phyloP scores from a whole-genome alignment of 306 rosid species.

The Malus orientalis region DNA sequence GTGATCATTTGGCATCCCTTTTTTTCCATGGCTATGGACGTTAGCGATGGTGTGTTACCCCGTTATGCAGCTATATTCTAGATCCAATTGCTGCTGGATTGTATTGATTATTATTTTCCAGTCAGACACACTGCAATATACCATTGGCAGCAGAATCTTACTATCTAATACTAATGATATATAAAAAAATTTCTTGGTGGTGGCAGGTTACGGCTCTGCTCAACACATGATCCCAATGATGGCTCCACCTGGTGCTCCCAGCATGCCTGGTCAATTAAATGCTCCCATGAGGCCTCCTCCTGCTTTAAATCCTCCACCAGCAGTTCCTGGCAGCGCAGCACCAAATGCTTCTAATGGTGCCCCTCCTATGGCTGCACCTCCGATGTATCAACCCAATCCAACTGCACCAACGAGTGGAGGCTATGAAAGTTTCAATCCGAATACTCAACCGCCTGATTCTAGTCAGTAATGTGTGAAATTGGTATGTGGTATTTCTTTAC shows the following conservation, averaged over 20 bases:
- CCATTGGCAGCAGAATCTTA: neutral
- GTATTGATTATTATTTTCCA: neutral
- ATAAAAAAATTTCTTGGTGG: neutral
- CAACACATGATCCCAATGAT: constrained; percentile 40
- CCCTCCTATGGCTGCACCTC: constrained; percentile 12
- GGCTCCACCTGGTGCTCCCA: constrained; percentile 50
- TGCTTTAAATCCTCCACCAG: constrained; percentile 17
- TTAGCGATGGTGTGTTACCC: neutral
- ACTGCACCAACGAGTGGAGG: constrained; percentile 32
- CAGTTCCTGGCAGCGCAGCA: constrained; percentile 31
- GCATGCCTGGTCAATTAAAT: constrained; percentile 32
- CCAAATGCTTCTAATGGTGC: constrained; percentile 31
- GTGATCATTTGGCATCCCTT: neutral
- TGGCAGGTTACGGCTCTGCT: constrained; percentile 24
- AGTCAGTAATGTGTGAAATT: constrained; percentile 21
- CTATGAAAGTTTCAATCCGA: constrained; percentile 38
- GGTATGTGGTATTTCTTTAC: constrained; percentile 4
- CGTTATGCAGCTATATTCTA: neutral
- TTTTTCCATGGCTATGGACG: neutral
- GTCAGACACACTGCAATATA: neutral
- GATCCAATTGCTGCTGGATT: neutral
- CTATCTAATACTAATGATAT: neutral
- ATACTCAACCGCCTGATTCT: constrained; percentile 33
- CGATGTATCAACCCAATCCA: constrained; percentile 37
- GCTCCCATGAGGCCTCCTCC: constrained; percentile 37